Evolutionary conservation across 768 basidiomycete species (phyloP).

Genomic region (Sarcodon sp.): DNA sequence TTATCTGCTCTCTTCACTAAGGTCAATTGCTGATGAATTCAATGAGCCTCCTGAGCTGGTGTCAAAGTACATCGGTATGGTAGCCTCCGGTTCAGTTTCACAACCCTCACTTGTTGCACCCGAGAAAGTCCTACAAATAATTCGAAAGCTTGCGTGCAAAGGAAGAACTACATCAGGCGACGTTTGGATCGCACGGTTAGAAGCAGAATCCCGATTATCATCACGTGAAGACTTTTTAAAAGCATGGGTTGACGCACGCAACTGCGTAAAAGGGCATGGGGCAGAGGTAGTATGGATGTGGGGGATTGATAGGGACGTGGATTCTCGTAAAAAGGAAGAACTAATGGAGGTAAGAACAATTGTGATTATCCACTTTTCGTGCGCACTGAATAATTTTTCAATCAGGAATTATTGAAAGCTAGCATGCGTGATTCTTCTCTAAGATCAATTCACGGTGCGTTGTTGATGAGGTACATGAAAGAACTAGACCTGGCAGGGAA

Average conservation of each 20-base stretch:
- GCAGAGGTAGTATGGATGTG: slow-evolving; percentile 38
- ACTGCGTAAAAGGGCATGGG: slow-evolving; percentile 18
- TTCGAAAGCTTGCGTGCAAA: slow-evolving; percentile 30
- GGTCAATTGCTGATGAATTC: too few relatives aligned
- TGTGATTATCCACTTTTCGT: neutral
- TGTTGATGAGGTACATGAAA: slow-evolving; percentile 33
- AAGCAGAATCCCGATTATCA: slow-evolving; percentile 23
- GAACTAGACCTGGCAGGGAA: slow-evolving; percentile 15
- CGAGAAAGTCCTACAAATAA: slow-evolving; percentile 23
- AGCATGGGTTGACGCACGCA: slow-evolving; percentile 34
- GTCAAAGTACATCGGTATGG: too few relatives aligned
- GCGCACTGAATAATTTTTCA: neutral
- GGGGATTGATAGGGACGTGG: slow-evolving; percentile 24
- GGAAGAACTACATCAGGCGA: slow-evolving; percentile 13
- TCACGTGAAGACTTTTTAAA: slow-evolving; percentile 14
- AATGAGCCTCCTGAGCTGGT: too few relatives aligned
- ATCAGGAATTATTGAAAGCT: slow-evolving; percentile 29
- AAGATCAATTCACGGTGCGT: slow-evolving; percentile 28
- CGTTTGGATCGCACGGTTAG: slow-evolving; percentile 42
- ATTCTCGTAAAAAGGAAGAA: slow-evolving; percentile 6
- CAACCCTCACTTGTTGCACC: slow-evolving; percentile 1
- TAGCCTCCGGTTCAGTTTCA: too few relatives aligned
- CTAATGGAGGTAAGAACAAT: slow-evolving; percentile 13
- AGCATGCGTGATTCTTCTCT: slow-evolving; percentile 28
- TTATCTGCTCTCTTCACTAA: slow-evolving; percentile 14